phyloP scores from a whole-genome alignment of 2,329 filamentous ascomycete genomes.

The Ascosphaera aggregata region DNA sequence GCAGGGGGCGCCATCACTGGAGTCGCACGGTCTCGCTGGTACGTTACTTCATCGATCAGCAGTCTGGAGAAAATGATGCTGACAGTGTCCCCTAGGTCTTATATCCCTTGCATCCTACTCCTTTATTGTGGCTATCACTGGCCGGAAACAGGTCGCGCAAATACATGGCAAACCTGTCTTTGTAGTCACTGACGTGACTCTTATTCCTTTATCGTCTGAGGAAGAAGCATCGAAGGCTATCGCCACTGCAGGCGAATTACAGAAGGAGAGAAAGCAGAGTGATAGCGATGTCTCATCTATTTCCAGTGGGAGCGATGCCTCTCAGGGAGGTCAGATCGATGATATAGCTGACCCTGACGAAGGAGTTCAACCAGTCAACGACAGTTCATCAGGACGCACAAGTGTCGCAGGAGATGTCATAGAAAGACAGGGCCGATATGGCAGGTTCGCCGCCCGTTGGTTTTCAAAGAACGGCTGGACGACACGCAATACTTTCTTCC shows the following conservation, averaged over 20 bases:
- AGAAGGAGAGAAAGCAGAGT: conserved; percentile 17
- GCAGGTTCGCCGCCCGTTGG: conserved; percentile 75
- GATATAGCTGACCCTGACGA: too few relatives aligned
- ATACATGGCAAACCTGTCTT: conserved; percentile 66
- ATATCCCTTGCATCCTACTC: conserved; percentile 59
- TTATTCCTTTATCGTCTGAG: conserved; percentile 70
- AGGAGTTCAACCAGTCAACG: too few relatives aligned
- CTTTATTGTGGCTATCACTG: conserved; percentile 71
- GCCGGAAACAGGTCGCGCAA: conserved; percentile 70
- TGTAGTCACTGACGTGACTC: conserved; percentile 63
- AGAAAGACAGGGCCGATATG: conserved; percentile 58
- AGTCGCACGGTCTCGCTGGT: conserved; percentile 34
- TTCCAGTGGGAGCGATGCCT: too few relatives aligned
- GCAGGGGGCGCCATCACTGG: conserved; percentile 17
- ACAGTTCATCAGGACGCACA: too few relatives aligned
- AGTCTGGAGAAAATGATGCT: conserved; percentile 5
- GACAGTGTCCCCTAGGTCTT: conserved; percentile 34
- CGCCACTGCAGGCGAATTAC: conserved; percentile 29
- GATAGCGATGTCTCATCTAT: too few relatives aligned
- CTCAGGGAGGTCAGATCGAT: too few relatives aligned
- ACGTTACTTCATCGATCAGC: conserved; percentile 7
- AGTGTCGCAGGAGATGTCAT: conserved; percentile 81
- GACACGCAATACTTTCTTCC: conserved; percentile 2
- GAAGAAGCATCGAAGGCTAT: conserved; percentile 52
- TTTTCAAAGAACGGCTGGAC: conserved; percentile 71